Conservation (phyloP, 495 filamentous ascomycete species). For the Talaromyces liani region DNA sequence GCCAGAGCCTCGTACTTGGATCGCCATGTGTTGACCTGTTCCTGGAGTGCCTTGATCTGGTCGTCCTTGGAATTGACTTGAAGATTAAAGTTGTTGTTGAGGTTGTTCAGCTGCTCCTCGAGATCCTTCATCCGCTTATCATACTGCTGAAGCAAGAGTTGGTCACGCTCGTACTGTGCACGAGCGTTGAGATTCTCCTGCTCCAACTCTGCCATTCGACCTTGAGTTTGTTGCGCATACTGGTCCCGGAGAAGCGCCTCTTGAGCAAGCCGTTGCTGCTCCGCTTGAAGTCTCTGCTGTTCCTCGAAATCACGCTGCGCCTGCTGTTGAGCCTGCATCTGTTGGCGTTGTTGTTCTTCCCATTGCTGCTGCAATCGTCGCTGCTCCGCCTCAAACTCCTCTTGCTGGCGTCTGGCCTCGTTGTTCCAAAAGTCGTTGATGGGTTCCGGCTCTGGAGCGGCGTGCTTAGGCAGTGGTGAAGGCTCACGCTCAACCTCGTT, state of each 20-base stretch:
- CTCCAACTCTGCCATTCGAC: conserved; percentile 86
- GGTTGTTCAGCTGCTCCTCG: conserved; percentile 75
- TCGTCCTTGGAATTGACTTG: conserved; percentile 88
- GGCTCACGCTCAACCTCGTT: conserved; percentile 54
- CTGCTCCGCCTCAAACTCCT: conserved; percentile 92
- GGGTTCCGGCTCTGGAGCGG: conserved; percentile 74
- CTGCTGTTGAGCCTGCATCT: conserved; percentile 72
- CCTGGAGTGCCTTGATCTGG: conserved; percentile 83
- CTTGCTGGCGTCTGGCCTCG: conserved; percentile 81
- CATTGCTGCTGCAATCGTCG: conserved; percentile 74
- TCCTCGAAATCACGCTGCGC: conserved; percentile 92
- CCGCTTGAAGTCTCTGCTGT: conserved; percentile 78
- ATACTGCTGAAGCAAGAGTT: conserved; percentile 94
- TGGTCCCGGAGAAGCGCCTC: conserved; percentile 84
- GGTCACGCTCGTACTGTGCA: conserved; percentile 93
- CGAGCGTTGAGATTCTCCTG: conserved; percentile 89
- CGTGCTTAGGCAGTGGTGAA: conserved; percentile 52
- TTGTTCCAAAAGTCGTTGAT: conserved; percentile 98
- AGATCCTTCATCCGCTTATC: conserved; percentile 88
- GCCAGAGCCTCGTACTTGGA: conserved; percentile 94
- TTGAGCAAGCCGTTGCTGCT: conserved; percentile 85
- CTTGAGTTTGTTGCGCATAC: conserved; percentile 84
- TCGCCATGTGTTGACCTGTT: conserved; percentile 94
- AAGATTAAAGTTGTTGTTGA: conserved; percentile 76
- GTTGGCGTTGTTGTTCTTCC: conserved; percentile 66